A percentile compares a stretch with the other conserved stretches of the same genome.
Conservation (phyloP, 106 monocot species). For the Acorus gramineus region DNA sequence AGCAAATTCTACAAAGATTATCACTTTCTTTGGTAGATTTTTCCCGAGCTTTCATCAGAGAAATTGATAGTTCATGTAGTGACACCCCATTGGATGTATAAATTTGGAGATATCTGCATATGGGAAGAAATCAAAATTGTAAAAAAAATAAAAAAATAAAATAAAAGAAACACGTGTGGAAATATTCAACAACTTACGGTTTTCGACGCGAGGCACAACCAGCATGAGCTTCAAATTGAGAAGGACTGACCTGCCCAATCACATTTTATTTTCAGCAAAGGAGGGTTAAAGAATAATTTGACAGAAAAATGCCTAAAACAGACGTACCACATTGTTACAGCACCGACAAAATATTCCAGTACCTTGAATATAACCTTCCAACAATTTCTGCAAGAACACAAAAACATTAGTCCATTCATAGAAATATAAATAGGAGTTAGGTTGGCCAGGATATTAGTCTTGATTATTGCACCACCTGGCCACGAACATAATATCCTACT, state of each 20-base stretch:
- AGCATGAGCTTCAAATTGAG: constrained; percentile 99
- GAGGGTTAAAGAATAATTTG: background rate
- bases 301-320: background rate
- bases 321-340: constrained; percentile 73
- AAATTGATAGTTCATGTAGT: constrained; percentile 89
- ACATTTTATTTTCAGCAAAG: constrained; percentile 7
- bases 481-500: constrained; percentile 88
- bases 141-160: constrained; percentile 8
- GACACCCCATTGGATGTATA: constrained; percentile 98
- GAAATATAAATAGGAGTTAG: background rate
- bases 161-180: constrained; percentile 1
- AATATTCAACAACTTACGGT: constrained; percentile 45
- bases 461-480: constrained; percentile 45
- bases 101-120: constrained; percentile 73
- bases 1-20: constrained; percentile 85
- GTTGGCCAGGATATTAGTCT: background rate
- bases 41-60: constrained; percentile 60
- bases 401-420: background rate
- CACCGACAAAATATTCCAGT: constrained; percentile 80
- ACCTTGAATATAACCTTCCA: constrained; percentile 89
- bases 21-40: constrained; percentile 61
- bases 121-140: background rate
- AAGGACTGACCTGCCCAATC: constrained; percentile 75
- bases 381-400: constrained; percentile 42
- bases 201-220: constrained; percentile 75